These are phyloP conservation scores for Fraxinus baroniana DNA, from an alignment of 305 asterid genomes.

Conservation along the genomic window DNA sequence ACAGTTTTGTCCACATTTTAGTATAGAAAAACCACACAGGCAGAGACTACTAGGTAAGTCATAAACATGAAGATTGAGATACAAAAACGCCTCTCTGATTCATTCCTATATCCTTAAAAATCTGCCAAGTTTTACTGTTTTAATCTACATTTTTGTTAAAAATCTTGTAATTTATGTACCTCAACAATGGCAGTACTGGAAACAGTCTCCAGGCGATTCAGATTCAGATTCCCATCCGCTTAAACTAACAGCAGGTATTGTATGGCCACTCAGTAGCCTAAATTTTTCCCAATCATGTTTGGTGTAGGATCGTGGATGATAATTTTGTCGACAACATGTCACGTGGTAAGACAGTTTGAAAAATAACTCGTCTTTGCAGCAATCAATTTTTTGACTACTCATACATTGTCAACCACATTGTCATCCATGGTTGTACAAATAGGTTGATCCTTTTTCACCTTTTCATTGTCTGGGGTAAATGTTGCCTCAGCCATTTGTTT, in stretches of 20 bases:
- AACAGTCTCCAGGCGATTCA: slow-evolving; percentile 36
- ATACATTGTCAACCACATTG: too few relatives aligned
- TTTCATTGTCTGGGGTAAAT: slow-evolving; percentile 31
- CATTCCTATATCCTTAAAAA: too few relatives aligned
- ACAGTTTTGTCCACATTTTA: neutral
- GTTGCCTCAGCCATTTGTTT: slow-evolving; percentile 54
- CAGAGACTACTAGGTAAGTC: neutral
- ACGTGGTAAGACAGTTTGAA: too few relatives aligned
- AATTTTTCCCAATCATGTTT: slow-evolving; percentile 12
- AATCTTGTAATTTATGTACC: slow-evolving; percentile 10
- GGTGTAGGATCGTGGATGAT: too few relatives aligned
- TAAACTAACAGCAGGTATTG: slow-evolving; percentile 56
- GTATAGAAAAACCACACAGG: neutral
- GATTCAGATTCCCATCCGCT: slow-evolving; percentile 56
- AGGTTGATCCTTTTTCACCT: neutral
- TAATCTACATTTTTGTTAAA: too few relatives aligned
- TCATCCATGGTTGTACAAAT: too few relatives aligned
- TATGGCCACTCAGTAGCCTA: slow-evolving; percentile 44
- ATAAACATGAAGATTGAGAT: neutral
- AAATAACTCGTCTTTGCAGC: too few relatives aligned
- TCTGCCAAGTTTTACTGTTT: neutral
- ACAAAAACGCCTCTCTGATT: neutral
- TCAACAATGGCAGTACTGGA: slow-evolving; percentile 43
- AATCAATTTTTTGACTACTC: too few relatives aligned
- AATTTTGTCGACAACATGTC: too few relatives aligned